A percentile compares a stretch with the other conserved stretches of the same genome.
Conservation (phyloP, 2,329 filamentous ascomycete genomes). For the Lachnellula willkommii region DNA sequence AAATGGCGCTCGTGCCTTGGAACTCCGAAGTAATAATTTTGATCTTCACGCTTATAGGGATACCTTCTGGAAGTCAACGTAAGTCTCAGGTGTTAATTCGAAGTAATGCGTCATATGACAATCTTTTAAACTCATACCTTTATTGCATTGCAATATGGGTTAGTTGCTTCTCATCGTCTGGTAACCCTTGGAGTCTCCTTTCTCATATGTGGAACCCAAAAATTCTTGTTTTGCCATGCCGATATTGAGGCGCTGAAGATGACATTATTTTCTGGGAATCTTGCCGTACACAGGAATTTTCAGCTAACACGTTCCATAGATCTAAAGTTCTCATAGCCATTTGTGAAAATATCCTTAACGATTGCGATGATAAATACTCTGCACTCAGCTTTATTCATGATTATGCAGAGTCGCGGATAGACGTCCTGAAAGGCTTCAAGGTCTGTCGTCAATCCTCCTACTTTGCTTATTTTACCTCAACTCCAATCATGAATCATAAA, state of each 20-base stretch:
- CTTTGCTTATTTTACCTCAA: background rate
- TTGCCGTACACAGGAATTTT: background rate
- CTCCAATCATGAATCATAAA: background rate
- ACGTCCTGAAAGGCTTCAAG: constrained; percentile 40
- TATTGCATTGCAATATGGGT: too few relatives aligned
- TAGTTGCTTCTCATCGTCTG: too few relatives aligned
- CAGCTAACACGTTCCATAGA: constrained; percentile 12
- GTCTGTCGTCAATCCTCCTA: constrained; percentile 32
- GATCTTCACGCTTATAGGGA: constrained; percentile 17
- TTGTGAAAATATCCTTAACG: constrained; percentile 25
- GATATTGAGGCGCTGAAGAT: too few relatives aligned
- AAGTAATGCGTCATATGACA: too few relatives aligned
- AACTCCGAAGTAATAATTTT: constrained; percentile 15
- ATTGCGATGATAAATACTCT: constrained; percentile 22
- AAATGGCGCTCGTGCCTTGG: constrained; percentile 21
- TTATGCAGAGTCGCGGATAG: constrained; percentile 51
- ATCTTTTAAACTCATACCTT: too few relatives aligned
- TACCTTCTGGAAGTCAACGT: constrained; percentile 35
- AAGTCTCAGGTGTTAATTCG: constrained; percentile 12
- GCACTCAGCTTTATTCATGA: constrained; percentile 41
- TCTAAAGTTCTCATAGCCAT: constrained; percentile 25
- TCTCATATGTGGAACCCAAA: background rate
- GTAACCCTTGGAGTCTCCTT: background rate
- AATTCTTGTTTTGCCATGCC: background rate
- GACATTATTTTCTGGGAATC: too few relatives aligned